These are phyloP conservation scores for Crassisporium funariophilum DNA, from an alignment of 768 basidiomycete genomes.

Conservation along the genomic window DNA sequence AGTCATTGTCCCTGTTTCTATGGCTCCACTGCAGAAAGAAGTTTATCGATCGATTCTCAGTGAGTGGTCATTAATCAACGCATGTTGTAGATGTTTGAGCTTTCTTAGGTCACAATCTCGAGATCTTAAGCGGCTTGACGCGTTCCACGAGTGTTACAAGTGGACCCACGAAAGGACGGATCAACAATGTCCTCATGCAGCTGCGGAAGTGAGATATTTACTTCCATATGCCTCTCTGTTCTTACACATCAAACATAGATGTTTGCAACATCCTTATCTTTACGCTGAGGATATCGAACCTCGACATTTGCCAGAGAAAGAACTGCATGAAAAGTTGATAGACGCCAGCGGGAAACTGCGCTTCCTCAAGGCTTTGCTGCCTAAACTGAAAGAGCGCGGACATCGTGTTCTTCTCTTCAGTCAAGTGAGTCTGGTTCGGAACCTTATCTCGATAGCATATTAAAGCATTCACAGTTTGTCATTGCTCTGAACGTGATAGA, in stretches of 20 bases:
- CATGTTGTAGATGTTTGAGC: slow-evolving; percentile 4
- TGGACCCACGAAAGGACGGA: slow-evolving; percentile 48
- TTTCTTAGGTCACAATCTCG: slow-evolving; percentile 67
- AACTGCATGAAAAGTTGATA: slow-evolving; percentile 78
- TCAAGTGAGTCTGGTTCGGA: slow-evolving; percentile 58
- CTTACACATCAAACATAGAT: slow-evolving; percentile 44
- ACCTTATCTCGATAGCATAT: slow-evolving; percentile 1
- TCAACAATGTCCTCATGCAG: slow-evolving; percentile 89
- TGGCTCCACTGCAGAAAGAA: slow-evolving; percentile 85
- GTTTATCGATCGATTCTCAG: slow-evolving; percentile 86
- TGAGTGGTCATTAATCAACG: slow-evolving; percentile 31
- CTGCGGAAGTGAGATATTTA: slow-evolving; percentile 66
- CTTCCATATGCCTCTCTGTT: background rate
- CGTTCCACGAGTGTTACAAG: slow-evolving; percentile 39
- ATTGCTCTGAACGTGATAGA: slow-evolving; percentile 86
- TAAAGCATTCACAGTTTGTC: slow-evolving; percentile 66
- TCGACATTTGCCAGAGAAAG: slow-evolving; percentile 49
- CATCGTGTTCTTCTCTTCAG: slow-evolving; percentile 92
- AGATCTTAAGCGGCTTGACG: slow-evolving; percentile 62
- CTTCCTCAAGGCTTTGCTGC: slow-evolving; percentile 74
- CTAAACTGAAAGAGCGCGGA: slow-evolving; percentile 80
- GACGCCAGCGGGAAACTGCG: slow-evolving; percentile 86
- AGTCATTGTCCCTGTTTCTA: slow-evolving; percentile 88
- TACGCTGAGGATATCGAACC: slow-evolving; percentile 82
- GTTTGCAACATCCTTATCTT: slow-evolving; percentile 91